Evolutionary conservation across 1,284 basidiomycete species (phyloP).

Genomic region (Puccinia triticina): DNA sequence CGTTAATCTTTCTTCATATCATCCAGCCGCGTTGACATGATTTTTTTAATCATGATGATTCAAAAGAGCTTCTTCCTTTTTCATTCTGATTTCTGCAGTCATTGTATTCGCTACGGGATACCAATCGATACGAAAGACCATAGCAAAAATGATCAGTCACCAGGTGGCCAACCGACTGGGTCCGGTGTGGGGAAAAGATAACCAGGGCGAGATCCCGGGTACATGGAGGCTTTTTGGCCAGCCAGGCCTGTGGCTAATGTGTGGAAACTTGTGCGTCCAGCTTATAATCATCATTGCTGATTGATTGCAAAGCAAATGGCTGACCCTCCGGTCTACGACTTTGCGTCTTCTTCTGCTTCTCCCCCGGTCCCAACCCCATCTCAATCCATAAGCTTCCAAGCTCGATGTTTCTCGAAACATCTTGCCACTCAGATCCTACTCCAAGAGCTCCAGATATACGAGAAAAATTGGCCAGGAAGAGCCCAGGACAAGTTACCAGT

Average conservation of each 20-base stretch:
- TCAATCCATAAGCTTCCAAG: not conserved
- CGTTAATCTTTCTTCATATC: slow-evolving; percentile 70
- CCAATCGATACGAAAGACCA: slow-evolving; percentile 56
- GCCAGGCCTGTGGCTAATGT: slow-evolving; percentile 42
- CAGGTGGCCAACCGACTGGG: slow-evolving; percentile 64
- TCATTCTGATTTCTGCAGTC: slow-evolving; percentile 25
- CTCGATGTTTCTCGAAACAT: slow-evolving; percentile 37
- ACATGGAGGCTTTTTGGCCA: slow-evolving; percentile 47
- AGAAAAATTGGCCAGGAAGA: slow-evolving; percentile 36
- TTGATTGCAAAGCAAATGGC: not conserved
- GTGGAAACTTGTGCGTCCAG: slow-evolving; percentile 44
- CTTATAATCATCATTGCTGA: not conserved
- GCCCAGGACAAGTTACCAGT: not conserved
- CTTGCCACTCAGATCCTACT: slow-evolving; percentile 41
- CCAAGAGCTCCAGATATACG: slow-evolving; percentile 31
- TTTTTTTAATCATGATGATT: slow-evolving; percentile 1
- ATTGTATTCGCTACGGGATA: slow-evolving; percentile 55
- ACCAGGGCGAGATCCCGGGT: slow-evolving; percentile 67
- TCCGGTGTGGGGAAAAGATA: slow-evolving; percentile 67
- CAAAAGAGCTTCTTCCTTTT: slow-evolving; percentile 40
- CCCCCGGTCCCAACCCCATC: not conserved
- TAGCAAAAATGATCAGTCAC: slow-evolving; percentile 64
- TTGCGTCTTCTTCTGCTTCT: not conserved
- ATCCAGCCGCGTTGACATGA: slow-evolving; percentile 34
- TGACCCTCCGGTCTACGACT: not conserved